phyloP scores from a whole-genome alignment of 495 filamentous ascomycete species.

The Endocarpon pusillum region DNA sequence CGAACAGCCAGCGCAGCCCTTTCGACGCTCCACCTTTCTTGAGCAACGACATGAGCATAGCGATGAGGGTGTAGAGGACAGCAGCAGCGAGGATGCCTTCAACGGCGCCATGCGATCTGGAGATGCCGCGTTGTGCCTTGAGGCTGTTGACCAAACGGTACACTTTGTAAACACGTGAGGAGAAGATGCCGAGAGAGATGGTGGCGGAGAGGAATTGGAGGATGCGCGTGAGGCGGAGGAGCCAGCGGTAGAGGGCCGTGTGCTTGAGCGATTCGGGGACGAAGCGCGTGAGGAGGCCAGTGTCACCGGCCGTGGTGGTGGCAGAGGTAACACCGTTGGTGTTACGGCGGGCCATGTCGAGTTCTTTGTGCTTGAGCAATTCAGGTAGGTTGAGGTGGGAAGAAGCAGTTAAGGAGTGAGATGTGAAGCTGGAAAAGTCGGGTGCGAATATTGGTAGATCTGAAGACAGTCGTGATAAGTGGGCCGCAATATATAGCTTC shows the following conservation, averaged over 20 bases:
- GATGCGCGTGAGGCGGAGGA: constrained; percentile 15
- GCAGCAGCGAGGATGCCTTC: constrained; percentile 20
- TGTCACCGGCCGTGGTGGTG: no score
- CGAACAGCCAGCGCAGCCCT: constrained; percentile 13
- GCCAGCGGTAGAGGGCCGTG: constrained; percentile 11
- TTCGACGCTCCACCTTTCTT: constrained; percentile 9
- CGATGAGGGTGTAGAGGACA: constrained; percentile 15
- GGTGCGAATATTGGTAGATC: no score
- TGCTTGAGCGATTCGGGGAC: constrained; percentile 13
- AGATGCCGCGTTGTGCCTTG: constrained; percentile 12
- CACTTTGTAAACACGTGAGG: constrained; percentile 16
- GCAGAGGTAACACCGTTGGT: no score
- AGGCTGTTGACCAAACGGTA: no score
- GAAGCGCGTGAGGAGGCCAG: constrained; percentile 14
- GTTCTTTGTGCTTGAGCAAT: no score
- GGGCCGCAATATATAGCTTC: no score
- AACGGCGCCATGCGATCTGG: constrained; percentile 14
- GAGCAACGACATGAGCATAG: constrained; percentile 7
- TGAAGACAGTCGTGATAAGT: no score
- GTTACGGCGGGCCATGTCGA: no score
- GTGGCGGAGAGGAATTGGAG: constrained; percentile 19
- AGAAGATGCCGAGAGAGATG: constrained; percentile 22
- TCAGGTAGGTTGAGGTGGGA: no score
- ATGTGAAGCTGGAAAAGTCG: no score
- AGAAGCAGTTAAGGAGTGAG: no score